Evolutionary conservation across 805 yeast genomes (phyloP), one percentile per base, ranked within the genome.

Genomic region (Maudiozyma saulgeensis): DNA sequence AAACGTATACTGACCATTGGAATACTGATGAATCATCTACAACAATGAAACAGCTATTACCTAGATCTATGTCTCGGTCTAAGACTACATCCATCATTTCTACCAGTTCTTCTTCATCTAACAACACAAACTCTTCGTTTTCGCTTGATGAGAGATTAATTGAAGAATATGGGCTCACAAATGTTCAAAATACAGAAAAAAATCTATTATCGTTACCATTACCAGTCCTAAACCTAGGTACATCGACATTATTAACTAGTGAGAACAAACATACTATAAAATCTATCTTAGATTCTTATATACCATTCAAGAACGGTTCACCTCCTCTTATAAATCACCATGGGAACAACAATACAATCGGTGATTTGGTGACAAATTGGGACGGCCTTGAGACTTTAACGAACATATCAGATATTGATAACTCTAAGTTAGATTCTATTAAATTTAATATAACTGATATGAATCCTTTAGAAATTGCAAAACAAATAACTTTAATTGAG

Each of bases 391-490:
- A 39, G 11, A 23, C 42, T n/a, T 11, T 23, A 9, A 19, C 25
- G 3, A 19, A 39, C 13, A 18, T 39, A 39, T 23, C 42, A 13
- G n/a, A 6, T 11, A 39, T 13, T 16, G 42, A 21, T 15, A 23
- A 39, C n/a, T n/a, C 25, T 23, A 41, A 15, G 6, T 6, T 41
- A 23, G 15, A 18, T 15, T 7, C 31, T 6, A 23, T 41, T 41
- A 23, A 11, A 41, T 38, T 59, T 31, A 56, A 56, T 41, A 28
- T 67, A 7, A 56, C 61, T 6, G 72, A 82, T 52, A 72, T 81
- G 56, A 84, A 83, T 61, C 82, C 88, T 0, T 68, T 84, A 56
- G 93, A 85, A 57, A 69, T 84, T 23, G 90, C 93, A 2, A 85
- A 84, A 59, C 93, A 85, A 55, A 68, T 86, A 44, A 84, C 93